Base-by-base conservation (phyloP, 2,329 filamentous ascomycete genomes). In the Penicillium freii region DNA sequence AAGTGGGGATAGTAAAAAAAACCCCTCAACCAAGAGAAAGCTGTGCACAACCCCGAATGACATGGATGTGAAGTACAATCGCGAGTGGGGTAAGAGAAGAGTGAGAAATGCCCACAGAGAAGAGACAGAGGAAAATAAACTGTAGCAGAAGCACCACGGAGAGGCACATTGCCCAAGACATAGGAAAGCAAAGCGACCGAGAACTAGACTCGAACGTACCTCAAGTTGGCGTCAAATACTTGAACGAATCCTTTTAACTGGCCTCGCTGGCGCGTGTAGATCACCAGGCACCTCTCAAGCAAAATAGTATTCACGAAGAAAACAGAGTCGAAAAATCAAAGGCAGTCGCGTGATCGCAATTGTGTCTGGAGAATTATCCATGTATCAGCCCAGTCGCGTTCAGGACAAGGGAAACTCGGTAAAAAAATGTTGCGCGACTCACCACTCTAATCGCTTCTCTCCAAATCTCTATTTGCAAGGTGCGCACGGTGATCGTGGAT, bases 381-480 rank as follows among this genome's bases (percentile, higher is more conserved):
- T 31, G 49, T 33, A 36, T 55, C 46, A 51, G 52, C 52, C 51
- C 52, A 51, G 46, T 55, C 38, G 38, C 46, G n/a, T 44, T 34
- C 40, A n/a, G 21, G 36, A 59, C 42, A 27, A n/a, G 33, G 27
- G 31, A 23, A 39, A 43, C 23, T 36, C 39, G 25, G 34, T 34
- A 25, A 5, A 48, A 23, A 23, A 57, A 46, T 39, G 39, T 58
- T 36, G 45, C 42, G 31, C 53, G 21, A 72, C 71, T 72, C 61
- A 74, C 71, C 68, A 70, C 56, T 73, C 71, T 73, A 72, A 58
- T 44, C 19, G 39, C 11, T 19, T 39, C 39, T 64, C 62, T 39
- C 39, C 36, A 39, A 39, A 57, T 56, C 51, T 72, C 65, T 71
- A 69, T 64, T 44, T 61, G 64, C 66, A 68, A 63, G 39, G 45